Conservation (phyloP, 345 rosid species). For the Gynandropsis gynandra region DNA sequence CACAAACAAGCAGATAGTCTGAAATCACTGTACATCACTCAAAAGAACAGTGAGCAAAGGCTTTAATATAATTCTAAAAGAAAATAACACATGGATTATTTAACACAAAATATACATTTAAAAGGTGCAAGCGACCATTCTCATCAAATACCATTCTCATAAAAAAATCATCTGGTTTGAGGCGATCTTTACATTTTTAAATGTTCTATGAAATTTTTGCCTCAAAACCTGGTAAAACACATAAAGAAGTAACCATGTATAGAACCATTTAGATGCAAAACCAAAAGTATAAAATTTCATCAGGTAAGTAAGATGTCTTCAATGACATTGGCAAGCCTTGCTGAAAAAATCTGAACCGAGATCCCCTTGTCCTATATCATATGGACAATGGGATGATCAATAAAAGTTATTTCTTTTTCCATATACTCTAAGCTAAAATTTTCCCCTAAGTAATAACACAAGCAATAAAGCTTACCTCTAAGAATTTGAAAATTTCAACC, state of each 20-base stretch:
- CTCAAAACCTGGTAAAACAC: no score
- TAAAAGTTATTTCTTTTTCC: background rate
- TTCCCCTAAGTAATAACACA: no score
- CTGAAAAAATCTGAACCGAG: conserved; percentile 80
- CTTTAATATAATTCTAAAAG: no score
- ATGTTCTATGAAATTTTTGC: no score
- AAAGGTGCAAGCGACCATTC: conserved; percentile 60
- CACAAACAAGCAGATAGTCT: background rate
- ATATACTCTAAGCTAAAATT: no score
- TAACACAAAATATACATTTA: conserved; percentile 45
- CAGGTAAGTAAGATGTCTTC: conserved; percentile 47
- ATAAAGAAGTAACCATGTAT: conserved; percentile 14
- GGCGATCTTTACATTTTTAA: conserved; percentile 65
- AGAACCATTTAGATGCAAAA: background rate
- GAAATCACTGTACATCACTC: background rate
- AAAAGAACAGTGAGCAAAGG: background rate
- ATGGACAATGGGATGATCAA: conserved; percentile 1
- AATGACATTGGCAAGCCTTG: conserved; percentile 92
- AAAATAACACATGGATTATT: background rate
- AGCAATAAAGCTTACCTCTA: conserved; percentile 57
- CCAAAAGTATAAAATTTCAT: background rate
- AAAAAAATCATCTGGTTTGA: no score
- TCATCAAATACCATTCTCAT: conserved; percentile 63
- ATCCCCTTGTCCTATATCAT: conserved; percentile 56
- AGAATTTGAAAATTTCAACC: conserved; percentile 52